Percentiles rank a stretch among this genome's conserved stretches.
Evolutionary conservation across 495 filamentous ascomycete species (phyloP).

Genomic region (Penicillium subrubescens): DNA sequence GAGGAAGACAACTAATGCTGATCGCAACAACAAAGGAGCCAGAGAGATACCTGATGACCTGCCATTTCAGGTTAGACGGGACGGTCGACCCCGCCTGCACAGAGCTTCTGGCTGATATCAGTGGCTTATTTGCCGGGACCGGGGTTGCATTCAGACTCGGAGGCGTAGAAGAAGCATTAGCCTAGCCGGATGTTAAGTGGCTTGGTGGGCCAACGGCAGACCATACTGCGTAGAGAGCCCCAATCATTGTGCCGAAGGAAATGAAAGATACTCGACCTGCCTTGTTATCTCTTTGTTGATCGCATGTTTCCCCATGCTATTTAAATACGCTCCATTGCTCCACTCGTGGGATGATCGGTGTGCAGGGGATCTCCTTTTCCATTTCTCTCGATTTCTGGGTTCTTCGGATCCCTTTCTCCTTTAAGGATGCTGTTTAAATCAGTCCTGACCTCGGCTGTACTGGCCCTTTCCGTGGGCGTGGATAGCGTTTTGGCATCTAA

Average conservation of each 20-base stretch:
- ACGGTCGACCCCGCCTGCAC: constrained; percentile 13
- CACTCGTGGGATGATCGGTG: neutral
- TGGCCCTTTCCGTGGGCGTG: constrained; percentile 32
- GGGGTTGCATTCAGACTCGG: constrained; percentile 5
- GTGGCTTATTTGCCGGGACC: constrained; percentile 11
- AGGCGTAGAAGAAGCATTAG: constrained; percentile 20
- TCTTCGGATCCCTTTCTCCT: neutral
- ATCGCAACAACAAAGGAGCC: neutral
- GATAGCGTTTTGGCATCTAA: constrained; percentile 29
- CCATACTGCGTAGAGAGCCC: neutral
- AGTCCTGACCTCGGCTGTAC: constrained; percentile 30
- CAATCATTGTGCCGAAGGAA: neutral
- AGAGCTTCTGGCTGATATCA: constrained; percentile 14
- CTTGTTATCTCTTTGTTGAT: neutral
- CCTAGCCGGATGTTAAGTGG: neutral
- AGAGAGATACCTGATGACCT: neutral
- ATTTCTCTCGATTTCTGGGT: neutral
- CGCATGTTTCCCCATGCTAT: neutral
- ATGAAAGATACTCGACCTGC: neutral
- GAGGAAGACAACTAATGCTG: neutral
- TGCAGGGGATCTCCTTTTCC: constrained; percentile 1
- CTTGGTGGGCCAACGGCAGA: neutral
- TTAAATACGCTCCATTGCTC: constrained; percentile 2
- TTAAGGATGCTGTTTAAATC: constrained; percentile 35
- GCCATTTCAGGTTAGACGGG: constrained; percentile 1